Percentiles rank a stretch among this genome's conserved stretches.
These are phyloP conservation scores for Saccharomycopsis fibuligera DNA, from an alignment of 805 yeast genomes.

Conservation along the genomic window DNA sequence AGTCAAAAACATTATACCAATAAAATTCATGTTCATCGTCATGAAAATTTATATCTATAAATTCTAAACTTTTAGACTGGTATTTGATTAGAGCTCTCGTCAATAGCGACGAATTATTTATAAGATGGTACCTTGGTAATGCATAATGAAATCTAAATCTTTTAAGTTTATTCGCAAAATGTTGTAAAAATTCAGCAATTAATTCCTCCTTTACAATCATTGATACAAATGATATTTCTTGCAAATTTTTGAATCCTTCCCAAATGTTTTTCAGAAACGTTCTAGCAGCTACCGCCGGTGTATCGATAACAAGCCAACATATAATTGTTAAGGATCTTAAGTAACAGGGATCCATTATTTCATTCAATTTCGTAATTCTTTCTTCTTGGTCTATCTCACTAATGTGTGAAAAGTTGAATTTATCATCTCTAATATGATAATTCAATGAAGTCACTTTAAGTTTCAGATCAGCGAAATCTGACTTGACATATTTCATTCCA, in stretches of 20 bases:
- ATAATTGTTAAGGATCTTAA: slow-evolving; percentile 7
- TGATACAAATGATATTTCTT: slow-evolving; percentile 14
- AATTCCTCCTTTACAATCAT: slow-evolving; percentile 12
- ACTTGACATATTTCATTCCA: not conserved
- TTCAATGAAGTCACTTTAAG: not conserved
- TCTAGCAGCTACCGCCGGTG: not conserved
- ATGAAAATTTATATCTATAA: slow-evolving; percentile 15
- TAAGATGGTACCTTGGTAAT: slow-evolving; percentile 4
- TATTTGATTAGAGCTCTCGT: slow-evolving; percentile 1
- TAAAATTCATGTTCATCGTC: slow-evolving; percentile 13
- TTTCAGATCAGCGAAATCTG: not conserved
- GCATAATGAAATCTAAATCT: slow-evolving; percentile 18
- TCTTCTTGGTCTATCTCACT: not conserved
- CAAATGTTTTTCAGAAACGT: slow-evolving; percentile 7
- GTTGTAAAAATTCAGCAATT: slow-evolving; percentile 7
- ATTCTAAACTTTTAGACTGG: slow-evolving; percentile 7
- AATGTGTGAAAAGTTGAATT: not conserved
- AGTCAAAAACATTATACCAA: slow-evolving; percentile 17
- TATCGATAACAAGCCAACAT: slow-evolving; percentile 12
- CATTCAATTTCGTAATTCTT: not conserved
- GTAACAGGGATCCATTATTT: slow-evolving; percentile 3
- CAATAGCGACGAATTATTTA: slow-evolving; percentile 3
- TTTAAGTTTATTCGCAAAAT: slow-evolving; percentile 1
- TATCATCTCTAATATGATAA: slow-evolving; percentile 13
- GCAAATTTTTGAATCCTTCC: slow-evolving; percentile 4